Conservation (phyloP, 2,329 filamentous ascomycete species). For the Cladophialophora exuberans region DNA sequence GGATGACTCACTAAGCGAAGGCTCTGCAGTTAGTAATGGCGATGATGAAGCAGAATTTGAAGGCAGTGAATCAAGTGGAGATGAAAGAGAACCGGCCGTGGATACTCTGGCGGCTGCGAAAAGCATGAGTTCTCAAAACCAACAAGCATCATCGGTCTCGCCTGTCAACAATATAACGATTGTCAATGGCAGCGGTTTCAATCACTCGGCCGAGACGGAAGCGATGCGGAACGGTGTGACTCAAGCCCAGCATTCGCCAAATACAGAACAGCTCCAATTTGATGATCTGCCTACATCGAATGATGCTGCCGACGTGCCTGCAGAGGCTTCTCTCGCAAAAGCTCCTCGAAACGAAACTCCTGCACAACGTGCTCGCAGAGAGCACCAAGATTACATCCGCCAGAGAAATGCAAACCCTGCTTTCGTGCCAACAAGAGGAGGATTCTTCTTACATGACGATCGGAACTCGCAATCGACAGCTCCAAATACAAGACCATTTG, state of each 20-base stretch:
- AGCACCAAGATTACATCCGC: slow-evolving; percentile 89
- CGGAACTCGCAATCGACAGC: slow-evolving; percentile 53
- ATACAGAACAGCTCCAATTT: slow-evolving; percentile 54
- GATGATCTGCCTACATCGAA: slow-evolving; percentile 43
- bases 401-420: slow-evolving; percentile 86
- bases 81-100: slow-evolving; percentile 44
- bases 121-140: neutral
- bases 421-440: slow-evolving; percentile 90
- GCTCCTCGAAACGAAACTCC: slow-evolving; percentile 57
- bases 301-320: neutral
- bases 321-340: slow-evolving; percentile 34
- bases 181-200: slow-evolving; percentile 7
- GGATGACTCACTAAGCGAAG: slow-evolving; percentile 67
- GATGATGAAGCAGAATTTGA: slow-evolving; percentile 64
- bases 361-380: slow-evolving; percentile 73
- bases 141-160: neutral
- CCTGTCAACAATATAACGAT: neutral
- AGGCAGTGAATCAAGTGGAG: slow-evolving; percentile 60
- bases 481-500: slow-evolving; percentile 66
- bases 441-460: slow-evolving; percentile 97
- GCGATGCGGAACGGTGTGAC: slow-evolving; percentile 64
- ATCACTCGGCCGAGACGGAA: slow-evolving; percentile 55
- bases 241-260: slow-evolving; percentile 46
- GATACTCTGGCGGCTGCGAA: neutral
- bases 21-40: slow-evolving; percentile 59